These are phyloP conservation scores for Naganishia sp. DNA, from an alignment of 1,284 basidiomycete genomes.

Conservation along the genomic window DNA sequence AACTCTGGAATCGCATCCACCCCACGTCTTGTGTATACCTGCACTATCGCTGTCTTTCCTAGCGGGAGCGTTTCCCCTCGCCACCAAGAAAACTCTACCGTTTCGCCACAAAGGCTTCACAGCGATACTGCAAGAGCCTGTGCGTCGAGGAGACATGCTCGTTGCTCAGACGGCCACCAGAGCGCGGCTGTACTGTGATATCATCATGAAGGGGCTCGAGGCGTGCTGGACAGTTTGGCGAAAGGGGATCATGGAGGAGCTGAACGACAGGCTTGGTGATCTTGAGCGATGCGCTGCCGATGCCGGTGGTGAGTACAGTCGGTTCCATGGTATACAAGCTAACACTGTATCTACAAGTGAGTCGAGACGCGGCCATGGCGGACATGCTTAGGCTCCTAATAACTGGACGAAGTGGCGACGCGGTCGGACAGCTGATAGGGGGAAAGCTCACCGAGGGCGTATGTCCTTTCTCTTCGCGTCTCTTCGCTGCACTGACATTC, in stretches of 20 bases:
- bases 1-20: constrained; percentile 12
- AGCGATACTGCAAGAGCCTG: neutral
- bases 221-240: constrained; percentile 22
- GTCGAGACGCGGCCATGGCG: constrained; percentile 37
- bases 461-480: constrained; percentile 6
- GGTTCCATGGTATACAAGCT: neutral
- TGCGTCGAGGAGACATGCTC: constrained; percentile 20
- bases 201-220: constrained; percentile 22
- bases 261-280: constrained; percentile 18
- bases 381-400: constrained; percentile 49
- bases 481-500: neutral
- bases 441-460: constrained; percentile 48
- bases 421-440: constrained; percentile 50
- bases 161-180: constrained; percentile 8
- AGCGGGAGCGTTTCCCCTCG: constrained; percentile 13
- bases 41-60: constrained; percentile 20
- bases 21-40: constrained; percentile 17
- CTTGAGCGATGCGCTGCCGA: constrained; percentile 21
- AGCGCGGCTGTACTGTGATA: constrained; percentile 12
- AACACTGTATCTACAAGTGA: neutral
- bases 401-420: constrained; percentile 44
- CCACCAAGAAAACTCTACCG: neutral
- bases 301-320: constrained; percentile 6
- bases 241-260: constrained; percentile 22
- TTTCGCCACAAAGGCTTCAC: constrained; percentile 13